Base-by-base conservation (phyloP, 106 monocot species). In the Allium fistulosum region DNA sequence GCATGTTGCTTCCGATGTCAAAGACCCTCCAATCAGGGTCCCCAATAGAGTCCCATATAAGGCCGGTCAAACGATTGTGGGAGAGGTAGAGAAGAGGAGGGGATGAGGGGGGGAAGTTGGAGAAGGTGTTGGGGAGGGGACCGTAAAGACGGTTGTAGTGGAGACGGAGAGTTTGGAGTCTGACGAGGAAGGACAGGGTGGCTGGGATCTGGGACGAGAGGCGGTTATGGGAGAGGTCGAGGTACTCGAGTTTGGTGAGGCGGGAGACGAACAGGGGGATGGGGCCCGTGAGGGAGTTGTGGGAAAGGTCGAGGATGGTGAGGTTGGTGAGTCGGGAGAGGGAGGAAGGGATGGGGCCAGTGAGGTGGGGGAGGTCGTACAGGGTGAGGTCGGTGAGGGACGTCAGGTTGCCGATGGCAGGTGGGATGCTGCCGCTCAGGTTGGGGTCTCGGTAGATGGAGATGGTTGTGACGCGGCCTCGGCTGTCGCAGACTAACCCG, bases 61-160 rank as follows among this genome's bases (percentile, higher is more conserved):
- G 27, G 0, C 82, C 82, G 17, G 55, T 15, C 13, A 82, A 74
- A 2, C 2, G 9, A 64, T 82, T 82, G 74, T 73, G 64, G 2
- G 77, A 82, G 46, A 82, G 69, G 37, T 57, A 17, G 15, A 82
- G 73, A 5, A 60, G 55, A 0, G 13, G 61, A 3, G 46, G 53
- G 7, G 63, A 46, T 2, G 63, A 47, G 59, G 17, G 11, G 0
- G 14, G 11, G 18, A 81, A 77, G 10, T 12, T 56, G 2, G 71
- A 72, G 53, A 78, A 73, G 15, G 77, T 58, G 50, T 22, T 62
- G 0, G 82, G 82, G 16, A 82, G 77, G 58, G 51, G 3, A 5
- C 89, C 85, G 60, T 69, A 75, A 13, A 89, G 77, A 3, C 37
- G 68, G 78, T 85, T 85, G 62, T 75, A 65, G 56, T 70, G 62